Evolutionary conservation across 129 eudicot genomes (phyloP).

Genomic region (Chrysanthemum seticuspe): DNA sequence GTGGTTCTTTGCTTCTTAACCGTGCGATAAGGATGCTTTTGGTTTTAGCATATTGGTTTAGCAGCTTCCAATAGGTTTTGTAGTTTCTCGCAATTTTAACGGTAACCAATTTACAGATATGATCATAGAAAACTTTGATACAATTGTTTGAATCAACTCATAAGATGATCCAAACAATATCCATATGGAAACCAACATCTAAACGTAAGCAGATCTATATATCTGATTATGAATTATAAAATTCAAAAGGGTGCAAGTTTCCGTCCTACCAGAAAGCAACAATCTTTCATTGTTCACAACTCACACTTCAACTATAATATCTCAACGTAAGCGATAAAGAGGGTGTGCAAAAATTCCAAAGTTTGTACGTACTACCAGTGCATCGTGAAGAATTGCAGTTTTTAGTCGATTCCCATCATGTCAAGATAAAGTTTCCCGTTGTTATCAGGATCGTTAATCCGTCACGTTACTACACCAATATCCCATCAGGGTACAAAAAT

Average conservation of each 20-base stretch:
- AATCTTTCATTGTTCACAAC: slow-evolving; percentile 18
- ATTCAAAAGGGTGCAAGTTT: slow-evolving; percentile 10
- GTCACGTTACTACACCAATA: slow-evolving; percentile 5
- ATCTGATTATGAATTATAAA: background rate
- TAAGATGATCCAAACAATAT: background rate
- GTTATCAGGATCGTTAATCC: slow-evolving; percentile 12
- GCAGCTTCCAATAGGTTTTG: too few species aligned
- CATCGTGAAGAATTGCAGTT: slow-evolving; percentile 1
- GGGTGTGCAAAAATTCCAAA: slow-evolving; percentile 28
- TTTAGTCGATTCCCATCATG: slow-evolving; percentile 7
- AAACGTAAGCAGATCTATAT: background rate
- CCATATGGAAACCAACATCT: background rate
- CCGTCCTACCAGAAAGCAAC: slow-evolving; percentile 33
- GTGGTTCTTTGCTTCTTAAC: too few species aligned
- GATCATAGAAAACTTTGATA: too few species aligned
- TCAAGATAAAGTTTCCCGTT: slow-evolving; percentile 1
- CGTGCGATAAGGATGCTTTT: too few species aligned
- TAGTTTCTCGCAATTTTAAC: too few species aligned
- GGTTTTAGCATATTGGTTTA: too few species aligned
- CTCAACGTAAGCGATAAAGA: background rate
- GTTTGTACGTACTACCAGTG: slow-evolving; percentile 14
- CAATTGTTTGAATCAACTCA: too few species aligned
- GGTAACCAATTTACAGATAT: too few species aligned
- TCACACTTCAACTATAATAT: slow-evolving; percentile 26
- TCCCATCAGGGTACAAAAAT: slow-evolving; percentile 42